phyloP scores from a whole-genome alignment of 1,284 basidiomycete genomes.

The Sporisorium graminicola region DNA sequence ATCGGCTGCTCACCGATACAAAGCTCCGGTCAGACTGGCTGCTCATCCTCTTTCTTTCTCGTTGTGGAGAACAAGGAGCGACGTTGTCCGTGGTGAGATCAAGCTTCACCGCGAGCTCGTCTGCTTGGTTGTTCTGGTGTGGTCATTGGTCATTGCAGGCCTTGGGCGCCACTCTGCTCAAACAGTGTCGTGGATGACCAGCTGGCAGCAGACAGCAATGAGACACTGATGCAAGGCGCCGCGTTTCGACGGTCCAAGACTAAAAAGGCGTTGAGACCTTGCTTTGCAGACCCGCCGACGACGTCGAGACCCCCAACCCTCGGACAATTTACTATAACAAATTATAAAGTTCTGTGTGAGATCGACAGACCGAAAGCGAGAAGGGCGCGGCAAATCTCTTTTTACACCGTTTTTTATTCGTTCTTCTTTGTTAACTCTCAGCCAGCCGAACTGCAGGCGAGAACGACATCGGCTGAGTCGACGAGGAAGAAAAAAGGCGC shows the following conservation, averaged over 20 bases:
- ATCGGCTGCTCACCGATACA: neutral
- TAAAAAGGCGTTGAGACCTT: neutral
- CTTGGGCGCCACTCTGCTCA: too few species aligned
- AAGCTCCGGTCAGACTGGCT: neutral
- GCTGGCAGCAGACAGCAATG: neutral
- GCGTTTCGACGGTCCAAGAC: neutral
- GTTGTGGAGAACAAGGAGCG: neutral
- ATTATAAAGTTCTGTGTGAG: neutral
- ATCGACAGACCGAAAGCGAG: neutral
- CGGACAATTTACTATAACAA: too few species aligned
- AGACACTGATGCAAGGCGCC: neutral
- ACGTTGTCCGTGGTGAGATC: neutral
- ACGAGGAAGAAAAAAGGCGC: neutral
- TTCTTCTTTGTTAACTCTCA: too few species aligned
- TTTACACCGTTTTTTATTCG: too few species aligned
- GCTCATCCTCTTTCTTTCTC: neutral
- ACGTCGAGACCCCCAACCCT: neutral
- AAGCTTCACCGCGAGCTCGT: neutral
- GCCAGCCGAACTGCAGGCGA: neutral
- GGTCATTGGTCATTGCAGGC: too few species aligned
- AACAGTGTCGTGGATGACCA: too few species aligned
- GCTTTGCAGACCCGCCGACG: neutral
- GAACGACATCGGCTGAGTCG: neutral
- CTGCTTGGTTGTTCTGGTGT: neutral
- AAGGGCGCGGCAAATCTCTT: neutral